Conservation (phyloP, 768 basidiomycete species). For the Suillus spraguei region DNA sequence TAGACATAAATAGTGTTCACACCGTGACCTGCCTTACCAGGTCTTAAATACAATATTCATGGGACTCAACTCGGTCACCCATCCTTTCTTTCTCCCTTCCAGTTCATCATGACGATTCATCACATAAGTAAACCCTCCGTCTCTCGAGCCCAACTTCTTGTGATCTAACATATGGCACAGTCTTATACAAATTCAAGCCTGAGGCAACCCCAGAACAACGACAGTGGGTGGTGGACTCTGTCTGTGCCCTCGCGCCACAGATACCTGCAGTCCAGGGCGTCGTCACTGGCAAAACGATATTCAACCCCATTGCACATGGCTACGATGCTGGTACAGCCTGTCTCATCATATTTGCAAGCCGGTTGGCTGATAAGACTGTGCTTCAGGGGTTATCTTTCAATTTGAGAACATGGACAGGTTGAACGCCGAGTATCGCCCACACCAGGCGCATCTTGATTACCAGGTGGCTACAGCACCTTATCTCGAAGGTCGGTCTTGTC, state of each 20-base stretch:
- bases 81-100: no score
- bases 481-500: slow-evolving; percentile 23
- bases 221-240: slow-evolving; percentile 9
- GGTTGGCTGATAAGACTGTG: background rate
- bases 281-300: slow-evolving; percentile 18
- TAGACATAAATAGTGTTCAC: background rate
- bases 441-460: slow-evolving; percentile 20
- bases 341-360: background rate
- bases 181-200: slow-evolving; percentile 28
- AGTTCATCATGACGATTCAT: slow-evolving; percentile 10
- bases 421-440: slow-evolving; percentile 15
- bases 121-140: slow-evolving; percentile 22
- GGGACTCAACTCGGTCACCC: background rate
- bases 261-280: slow-evolving; percentile 22
- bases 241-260: slow-evolving; percentile 14
- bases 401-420: slow-evolving; percentile 23
- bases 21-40: no score
- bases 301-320: slow-evolving; percentile 23
- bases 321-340: slow-evolving; percentile 25
- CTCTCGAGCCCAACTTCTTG: background rate
- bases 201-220: slow-evolving; percentile 14
- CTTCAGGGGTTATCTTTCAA: slow-evolving; percentile 26
- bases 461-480: slow-evolving; percentile 14
- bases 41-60: slow-evolving; percentile 3
- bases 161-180: slow-evolving; percentile 8